Evolutionary conservation across 2,329 filamentous ascomycete species (phyloP).

Genomic region (Scortechinia acanthostroma): DNA sequence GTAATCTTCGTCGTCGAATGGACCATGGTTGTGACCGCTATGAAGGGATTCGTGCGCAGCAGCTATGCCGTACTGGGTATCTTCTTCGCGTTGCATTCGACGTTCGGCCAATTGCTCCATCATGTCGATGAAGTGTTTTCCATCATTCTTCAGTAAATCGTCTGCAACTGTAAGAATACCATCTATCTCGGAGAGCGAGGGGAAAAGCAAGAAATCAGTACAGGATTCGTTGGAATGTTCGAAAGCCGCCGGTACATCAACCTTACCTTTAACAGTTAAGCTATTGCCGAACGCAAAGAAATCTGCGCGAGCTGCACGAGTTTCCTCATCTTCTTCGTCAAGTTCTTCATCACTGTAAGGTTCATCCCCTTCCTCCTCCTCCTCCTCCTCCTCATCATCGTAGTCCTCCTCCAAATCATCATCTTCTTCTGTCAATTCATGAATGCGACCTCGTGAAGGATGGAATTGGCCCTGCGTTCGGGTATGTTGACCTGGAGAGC

Average conservation of each 20-base stretch:
- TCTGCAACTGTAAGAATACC: slow-evolving; percentile 98
- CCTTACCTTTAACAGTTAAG: slow-evolving; percentile 79
- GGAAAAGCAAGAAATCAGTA: slow-evolving; percentile 5
- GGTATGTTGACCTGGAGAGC: slow-evolving; percentile 42
- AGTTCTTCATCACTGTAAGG: slow-evolving; percentile 55
- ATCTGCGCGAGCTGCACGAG: slow-evolving; percentile 44
- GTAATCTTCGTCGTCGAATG: slow-evolving; percentile 67
- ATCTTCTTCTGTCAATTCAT: slow-evolving; percentile 1
- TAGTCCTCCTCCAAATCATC: not conserved
- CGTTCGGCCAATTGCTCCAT: slow-evolving; percentile 98
- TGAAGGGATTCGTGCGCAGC: slow-evolving; percentile 16
- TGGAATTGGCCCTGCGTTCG: not conserved
- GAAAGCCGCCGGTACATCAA: slow-evolving; percentile 31
- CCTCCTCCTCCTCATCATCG: slow-evolving; percentile 5
- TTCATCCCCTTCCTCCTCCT: slow-evolving; percentile 42
- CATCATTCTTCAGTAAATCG: slow-evolving; percentile 96
- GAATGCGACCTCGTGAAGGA: not conserved
- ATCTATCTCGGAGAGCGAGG: too few species aligned
- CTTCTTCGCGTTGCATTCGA: slow-evolving; percentile 92
- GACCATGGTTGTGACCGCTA: slow-evolving; percentile 56
- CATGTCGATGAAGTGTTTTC: slow-evolving; percentile 99
- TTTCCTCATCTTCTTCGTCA: slow-evolving; percentile 24
- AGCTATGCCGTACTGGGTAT: slow-evolving; percentile 49
- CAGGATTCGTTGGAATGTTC: slow-evolving; percentile 24
- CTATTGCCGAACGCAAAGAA: slow-evolving; percentile 98